Evolutionary conservation across 139 green algal genomes (phyloP).

Genomic region (Closterium sp.): DNA sequence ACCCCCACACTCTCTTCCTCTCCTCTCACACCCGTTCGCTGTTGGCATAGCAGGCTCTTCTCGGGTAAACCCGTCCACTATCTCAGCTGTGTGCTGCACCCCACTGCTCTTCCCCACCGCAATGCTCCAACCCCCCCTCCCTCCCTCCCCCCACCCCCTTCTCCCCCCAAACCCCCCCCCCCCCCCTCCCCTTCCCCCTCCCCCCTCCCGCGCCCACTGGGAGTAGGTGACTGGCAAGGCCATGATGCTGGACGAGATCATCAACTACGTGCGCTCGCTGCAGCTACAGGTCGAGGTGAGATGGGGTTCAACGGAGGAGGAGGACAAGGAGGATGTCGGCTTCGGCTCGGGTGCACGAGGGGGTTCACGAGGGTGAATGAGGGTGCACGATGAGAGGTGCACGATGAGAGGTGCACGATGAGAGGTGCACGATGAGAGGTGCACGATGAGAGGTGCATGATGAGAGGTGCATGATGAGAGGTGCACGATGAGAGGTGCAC

Average conservation of each 20-base stretch:
- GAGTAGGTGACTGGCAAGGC: constrained; percentile 32
- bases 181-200: too few relatives aligned
- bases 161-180: too few relatives aligned
- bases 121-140: too few relatives aligned
- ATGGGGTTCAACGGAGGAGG: background rate
- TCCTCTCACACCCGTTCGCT: too few relatives aligned
- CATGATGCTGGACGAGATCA: constrained; percentile 17
- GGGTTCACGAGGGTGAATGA: background rate
- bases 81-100: too few relatives aligned
- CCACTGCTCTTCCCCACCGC: too few relatives aligned
- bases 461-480: too few relatives aligned
- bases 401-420: background rate
- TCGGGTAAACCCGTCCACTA: too few relatives aligned
- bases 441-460: too few relatives aligned
- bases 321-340: background rate
- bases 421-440: background rate
- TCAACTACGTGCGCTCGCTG: constrained; percentile 21
- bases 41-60: too few relatives aligned
- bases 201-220: background rate
- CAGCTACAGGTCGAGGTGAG: constrained; percentile 42
- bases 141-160: too few relatives aligned
- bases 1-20: background rate
- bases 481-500: background rate
- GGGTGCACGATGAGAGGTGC: background rate
- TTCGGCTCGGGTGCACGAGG: background rate